Percentiles rank a stretch among this genome's conserved stretches.
Conservation (phyloP, 805 yeast species). For the Millerozyma miso region DNA sequence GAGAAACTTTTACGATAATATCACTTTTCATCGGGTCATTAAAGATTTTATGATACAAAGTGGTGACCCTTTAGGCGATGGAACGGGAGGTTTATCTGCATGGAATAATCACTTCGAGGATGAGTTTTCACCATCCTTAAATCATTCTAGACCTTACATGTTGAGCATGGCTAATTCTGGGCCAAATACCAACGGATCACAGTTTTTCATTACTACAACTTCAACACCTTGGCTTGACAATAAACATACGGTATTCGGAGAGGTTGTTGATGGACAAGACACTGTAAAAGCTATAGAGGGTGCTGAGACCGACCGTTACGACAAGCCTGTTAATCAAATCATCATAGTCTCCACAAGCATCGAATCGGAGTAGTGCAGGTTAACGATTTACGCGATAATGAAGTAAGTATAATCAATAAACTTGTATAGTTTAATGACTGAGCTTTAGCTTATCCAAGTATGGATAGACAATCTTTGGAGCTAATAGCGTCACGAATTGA, state of each 20-base stretch:
- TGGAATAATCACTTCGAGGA: conserved; percentile 25
- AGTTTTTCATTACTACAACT: conserved; percentile 37
- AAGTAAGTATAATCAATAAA: too few species aligned
- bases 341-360: conserved; percentile 18
- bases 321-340: conserved; percentile 18
- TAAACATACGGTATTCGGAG: conserved; percentile 24
- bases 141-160: conserved; percentile 27
- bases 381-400: too few species aligned
- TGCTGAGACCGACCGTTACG: conserved; percentile 15
- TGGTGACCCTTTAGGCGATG: conserved; percentile 21
- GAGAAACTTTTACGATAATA: conserved; percentile 35
- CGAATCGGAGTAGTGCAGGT: not conserved
- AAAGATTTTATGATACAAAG: conserved; percentile 23
- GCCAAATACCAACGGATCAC: conserved; percentile 44
- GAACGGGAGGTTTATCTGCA: conserved; percentile 24
- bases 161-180: conserved; percentile 69
- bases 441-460: too few species aligned
- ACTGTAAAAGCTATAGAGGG: conserved; percentile 16
- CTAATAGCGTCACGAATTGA: too few species aligned
- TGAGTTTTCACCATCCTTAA: conserved; percentile 22
- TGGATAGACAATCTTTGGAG: too few species aligned
- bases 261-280: conserved; percentile 19
- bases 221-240: conserved; percentile 17
- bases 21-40: conserved; percentile 25
- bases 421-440: too few species aligned